phyloP scores from a whole-genome alignment of 225 moss, liverwort and hornwort genomes.

The Physcomitrellopsis africana region DNA sequence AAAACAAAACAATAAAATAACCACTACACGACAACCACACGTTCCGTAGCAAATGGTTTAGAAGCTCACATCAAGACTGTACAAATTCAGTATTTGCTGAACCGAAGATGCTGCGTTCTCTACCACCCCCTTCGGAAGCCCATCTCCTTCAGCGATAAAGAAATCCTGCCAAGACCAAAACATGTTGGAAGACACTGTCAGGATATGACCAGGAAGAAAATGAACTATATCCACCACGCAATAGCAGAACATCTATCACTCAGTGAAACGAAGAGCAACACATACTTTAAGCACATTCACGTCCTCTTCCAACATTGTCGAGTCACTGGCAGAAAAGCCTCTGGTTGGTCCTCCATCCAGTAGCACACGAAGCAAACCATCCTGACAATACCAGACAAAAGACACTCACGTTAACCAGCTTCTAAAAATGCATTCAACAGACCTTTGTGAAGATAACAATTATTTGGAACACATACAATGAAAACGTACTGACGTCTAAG shows the following conservation, averaged over 20 bases:
- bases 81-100: slow-evolving; percentile 87
- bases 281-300: slow-evolving; percentile 78
- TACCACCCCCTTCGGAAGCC: slow-evolving; percentile 86
- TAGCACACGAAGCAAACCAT: slow-evolving; percentile 87
- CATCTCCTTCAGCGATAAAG: slow-evolving; percentile 96
- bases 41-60: slow-evolving; percentile 3
- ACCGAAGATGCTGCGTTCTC: slow-evolving; percentile 79
- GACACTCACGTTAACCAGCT: slow-evolving; percentile 25
- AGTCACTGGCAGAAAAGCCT: slow-evolving; percentile 83
- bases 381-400: slow-evolving; percentile 49
- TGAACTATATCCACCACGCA: slow-evolving; percentile 9
- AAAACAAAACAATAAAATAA: background rate
- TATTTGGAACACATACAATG: background rate
- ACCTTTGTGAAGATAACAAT: background rate
- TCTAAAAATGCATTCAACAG: slow-evolving; percentile 11
- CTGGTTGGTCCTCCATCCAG: slow-evolving; percentile 93
- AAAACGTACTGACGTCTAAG: background rate
- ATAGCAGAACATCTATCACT: slow-evolving; percentile 2
- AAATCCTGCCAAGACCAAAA: slow-evolving; percentile 64
- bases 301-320: slow-evolving; percentile 93
- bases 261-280: slow-evolving; percentile 2
- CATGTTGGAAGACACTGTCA: background rate
- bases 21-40: slow-evolving; percentile 10
- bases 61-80: slow-evolving; percentile 76
- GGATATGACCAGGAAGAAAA: background rate